phyloP scores from a whole-genome alignment of 2,329 filamentous ascomycete genomes.

The Fusarium algeriense region DNA sequence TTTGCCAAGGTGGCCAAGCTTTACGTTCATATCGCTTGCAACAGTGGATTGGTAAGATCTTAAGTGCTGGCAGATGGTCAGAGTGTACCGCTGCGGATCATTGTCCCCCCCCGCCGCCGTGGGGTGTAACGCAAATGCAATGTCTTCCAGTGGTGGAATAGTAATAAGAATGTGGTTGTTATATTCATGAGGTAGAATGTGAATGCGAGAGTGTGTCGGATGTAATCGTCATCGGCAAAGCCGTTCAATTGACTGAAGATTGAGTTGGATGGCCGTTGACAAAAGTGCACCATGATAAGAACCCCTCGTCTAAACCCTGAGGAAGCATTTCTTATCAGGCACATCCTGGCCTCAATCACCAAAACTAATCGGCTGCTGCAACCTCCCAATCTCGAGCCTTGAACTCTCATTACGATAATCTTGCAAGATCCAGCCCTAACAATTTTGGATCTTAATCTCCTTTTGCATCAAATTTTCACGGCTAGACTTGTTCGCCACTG shows the following conservation, averaged over 20 bases:
- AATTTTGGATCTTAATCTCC: neutral
- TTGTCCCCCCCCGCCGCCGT: neutral
- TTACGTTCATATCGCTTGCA: neutral
- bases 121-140: neutral
- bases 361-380: neutral
- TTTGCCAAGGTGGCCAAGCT: slow-evolving; percentile 1
- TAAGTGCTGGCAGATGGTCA: slow-evolving; percentile 22
- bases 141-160: neutral
- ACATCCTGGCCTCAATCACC: slow-evolving; percentile 1
- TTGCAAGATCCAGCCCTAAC: slow-evolving; percentile 6
- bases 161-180: neutral
- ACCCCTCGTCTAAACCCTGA: slow-evolving; percentile 9
- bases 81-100: slow-evolving; percentile 2
- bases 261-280: neutral
- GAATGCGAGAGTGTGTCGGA: neutral
- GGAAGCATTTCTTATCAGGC: neutral
- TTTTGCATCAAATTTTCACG: neutral
- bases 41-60: neutral
- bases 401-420: slow-evolving; percentile 8
- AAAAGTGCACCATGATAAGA: slow-evolving; percentile 5
- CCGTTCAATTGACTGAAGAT: neutral
- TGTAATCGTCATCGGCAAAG: neutral
- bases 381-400: neutral
- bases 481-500: neutral
- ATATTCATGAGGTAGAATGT: neutral